A percentile compares a stretch with the other conserved stretches of the same genome.
Evolutionary conservation across 1,139 yeast species (phyloP).

Genomic region (Zygotorulaspora mrakii): DNA sequence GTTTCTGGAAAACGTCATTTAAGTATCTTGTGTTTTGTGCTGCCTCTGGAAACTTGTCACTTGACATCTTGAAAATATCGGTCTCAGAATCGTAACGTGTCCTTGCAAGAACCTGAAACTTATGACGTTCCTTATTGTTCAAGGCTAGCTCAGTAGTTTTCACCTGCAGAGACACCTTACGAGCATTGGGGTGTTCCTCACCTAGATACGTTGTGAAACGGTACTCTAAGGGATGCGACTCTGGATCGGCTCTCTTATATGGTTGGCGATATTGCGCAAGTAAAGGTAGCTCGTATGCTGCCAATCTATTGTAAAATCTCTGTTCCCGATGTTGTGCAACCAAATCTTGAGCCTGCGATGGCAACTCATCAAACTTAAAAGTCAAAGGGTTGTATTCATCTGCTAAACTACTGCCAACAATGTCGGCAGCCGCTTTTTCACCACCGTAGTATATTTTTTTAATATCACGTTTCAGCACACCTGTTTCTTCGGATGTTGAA

Average conservation of each 20-base stretch:
- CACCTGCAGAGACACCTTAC: slow-evolving; percentile 62
- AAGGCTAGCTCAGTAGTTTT: slow-evolving; percentile 55
- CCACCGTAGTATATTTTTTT: slow-evolving; percentile 39
- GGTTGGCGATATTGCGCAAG: slow-evolving; percentile 69
- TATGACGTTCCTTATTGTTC: slow-evolving; percentile 54
- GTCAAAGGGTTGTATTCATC: slow-evolving; percentile 31
- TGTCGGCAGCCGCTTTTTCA: slow-evolving; percentile 37
- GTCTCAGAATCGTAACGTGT: slow-evolving; percentile 64
- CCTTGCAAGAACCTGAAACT: slow-evolving; percentile 75
- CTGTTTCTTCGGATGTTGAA: slow-evolving; percentile 40
- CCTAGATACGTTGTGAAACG: slow-evolving; percentile 72
- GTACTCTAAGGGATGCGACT: slow-evolving; percentile 57
- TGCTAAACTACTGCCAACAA: slow-evolving; percentile 33
- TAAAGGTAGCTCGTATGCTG: slow-evolving; percentile 90
- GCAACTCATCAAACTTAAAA: slow-evolving; percentile 55
- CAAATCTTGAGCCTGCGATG: slow-evolving; percentile 56
- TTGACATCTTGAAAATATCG: slow-evolving; percentile 58
- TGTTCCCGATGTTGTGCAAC: slow-evolving; percentile 61
- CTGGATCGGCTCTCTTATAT: slow-evolving; percentile 46
- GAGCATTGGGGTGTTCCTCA: slow-evolving; percentile 66
- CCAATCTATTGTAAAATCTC: slow-evolving; percentile 66
- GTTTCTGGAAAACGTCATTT: slow-evolving; percentile 57
- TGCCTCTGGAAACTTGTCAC: slow-evolving; percentile 65
- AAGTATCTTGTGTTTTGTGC: slow-evolving; percentile 81
- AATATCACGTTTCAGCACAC: slow-evolving; percentile 36